Evolutionary conservation across 2,329 filamentous ascomycete genomes (phyloP), one percentile per base, ranked within the genome.

Genomic region (Sporothrix pallida): DNA sequence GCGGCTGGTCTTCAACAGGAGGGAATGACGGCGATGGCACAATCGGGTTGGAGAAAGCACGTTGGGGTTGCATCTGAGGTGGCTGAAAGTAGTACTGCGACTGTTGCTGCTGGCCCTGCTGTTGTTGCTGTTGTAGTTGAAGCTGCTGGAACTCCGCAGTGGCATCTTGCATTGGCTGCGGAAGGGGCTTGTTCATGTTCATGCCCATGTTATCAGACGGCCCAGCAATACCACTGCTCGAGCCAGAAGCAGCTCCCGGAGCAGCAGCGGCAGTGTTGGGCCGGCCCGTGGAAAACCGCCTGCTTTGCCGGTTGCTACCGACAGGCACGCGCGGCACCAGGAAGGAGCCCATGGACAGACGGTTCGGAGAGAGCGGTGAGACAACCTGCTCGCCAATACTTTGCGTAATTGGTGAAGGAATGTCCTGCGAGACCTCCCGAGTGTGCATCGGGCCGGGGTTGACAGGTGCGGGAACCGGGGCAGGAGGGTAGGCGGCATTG

Each of bases 1-100:
- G 82, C 3, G 88, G 87, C 71, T 86, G 85, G 52, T 89, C 87
- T 37, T 86, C 81, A 3, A 76, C 75, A 5, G 78, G 78, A 17
- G 79, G 37, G 46, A 69, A 37, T 12, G 58, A 74, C 13, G 72
- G 62, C 20, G 48, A 78, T 76, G 73, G 77, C 77, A 75, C 76
- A 77, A 65, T 46, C 1, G 73, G 69, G 56, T 71, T 73, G n/a
- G 70, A 63, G 10, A 60, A 73, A 12, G 73, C 56, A 9, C 71
- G 73, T 75, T 75, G 74, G 4, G 69, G 74, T 3, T 74, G 72
- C 15, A 63, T 69, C 52, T 58, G 68, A 17, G 63, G 44, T 20
- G 72, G 54, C 15, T 62, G 70, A 48, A 44, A 60, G 31, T 37
- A 58, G 44, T 60, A 13, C 10, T 71, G 48, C n/a, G 72, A 72